phyloP scores from a whole-genome alignment of 1,284 basidiomycete species.

The Thecaphora frezii region DNA sequence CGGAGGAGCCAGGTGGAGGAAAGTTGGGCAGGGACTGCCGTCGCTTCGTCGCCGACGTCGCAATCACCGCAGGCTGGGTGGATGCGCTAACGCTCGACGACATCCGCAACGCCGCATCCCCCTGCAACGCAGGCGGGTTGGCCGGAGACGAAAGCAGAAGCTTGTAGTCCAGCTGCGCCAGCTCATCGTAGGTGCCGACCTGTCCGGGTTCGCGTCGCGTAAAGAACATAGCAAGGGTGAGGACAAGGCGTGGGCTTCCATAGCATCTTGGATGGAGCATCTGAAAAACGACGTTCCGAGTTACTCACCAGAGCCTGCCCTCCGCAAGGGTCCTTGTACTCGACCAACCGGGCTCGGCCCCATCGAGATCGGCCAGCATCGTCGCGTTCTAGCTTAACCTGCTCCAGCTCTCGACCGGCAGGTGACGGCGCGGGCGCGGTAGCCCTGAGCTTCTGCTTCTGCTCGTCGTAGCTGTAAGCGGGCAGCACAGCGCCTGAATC shows the following conservation, averaged over 20 bases:
- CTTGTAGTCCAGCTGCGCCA: conserved; percentile 64
- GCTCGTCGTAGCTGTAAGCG: conserved; percentile 20
- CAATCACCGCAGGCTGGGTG: conserved; percentile 1
- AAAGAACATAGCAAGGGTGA: no score
- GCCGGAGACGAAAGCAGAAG: conserved; percentile 33
- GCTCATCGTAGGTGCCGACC: conserved; percentile 71
- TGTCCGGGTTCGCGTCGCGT: no score
- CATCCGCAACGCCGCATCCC: conserved; percentile 16
- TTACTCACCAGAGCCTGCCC: conserved; percentile 30
- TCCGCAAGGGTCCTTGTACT: conserved; percentile 53
- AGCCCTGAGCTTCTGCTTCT: conserved; percentile 9
- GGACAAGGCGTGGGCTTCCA: no score
- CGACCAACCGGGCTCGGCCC: conserved; percentile 48
- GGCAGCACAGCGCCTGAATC: conserved; percentile 42
- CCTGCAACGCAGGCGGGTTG: conserved; percentile 39
- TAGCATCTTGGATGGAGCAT: no score
- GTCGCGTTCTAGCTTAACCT: conserved; percentile 36
- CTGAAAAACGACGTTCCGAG: not conserved
- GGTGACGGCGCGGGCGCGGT: conserved; percentile 10
- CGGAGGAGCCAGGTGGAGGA: conserved; percentile 71
- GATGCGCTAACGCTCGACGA: conserved; percentile 14
- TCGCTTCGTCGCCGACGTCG: conserved; percentile 3
- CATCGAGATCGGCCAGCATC: conserved; percentile 45
- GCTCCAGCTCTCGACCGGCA: conserved; percentile 24
- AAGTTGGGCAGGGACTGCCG: conserved; percentile 52